Evolutionary conservation across 1,284 basidiomycete species (phyloP), one percentile per base, ranked within the genome.

Genomic region (Peniophora sp.): DNA sequence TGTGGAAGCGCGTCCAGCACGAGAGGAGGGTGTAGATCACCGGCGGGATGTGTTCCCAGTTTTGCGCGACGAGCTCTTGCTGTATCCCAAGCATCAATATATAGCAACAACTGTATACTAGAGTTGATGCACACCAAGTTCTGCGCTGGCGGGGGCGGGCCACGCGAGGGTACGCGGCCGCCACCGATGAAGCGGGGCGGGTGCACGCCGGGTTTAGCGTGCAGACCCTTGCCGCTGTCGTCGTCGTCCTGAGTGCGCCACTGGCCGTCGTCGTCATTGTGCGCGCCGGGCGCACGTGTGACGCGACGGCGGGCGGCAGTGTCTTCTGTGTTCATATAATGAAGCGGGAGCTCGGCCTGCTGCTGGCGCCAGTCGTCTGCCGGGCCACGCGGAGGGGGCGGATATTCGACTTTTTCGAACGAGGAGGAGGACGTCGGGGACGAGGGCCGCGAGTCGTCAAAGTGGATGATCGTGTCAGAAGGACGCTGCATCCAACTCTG

Each of bases 1-100:
- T 81, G 76, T 95, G 91, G 68, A 92, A 95, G 36, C 96, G 87
- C 8, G 96, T 98, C 78, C 90, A 88, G 72, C 96, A 93, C 24
- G 92, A 85, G 52, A 98, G 81, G 42, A 97, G 76, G 27, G 94
- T 97, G 73, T 99, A 99, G 50, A 95, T 72, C 51, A 84, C 78
- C 3, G 92, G 85, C 15, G 88, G 81, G 54, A 96, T 70, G 62
- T 90, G 81, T 61, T 93, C 90, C 52, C 85, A 73, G 68, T 94
- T 90, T 71, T 94, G 89, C 47, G 81, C 69, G 54, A 91, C 66
- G 65, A 92, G 85, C 61, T 92, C 91, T 60, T 74, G 71, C 90
- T 92, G 58, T 15, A 20, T 20, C 6, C n/a, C 22, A n/a, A n/a
- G n/a, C n/a, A n/a, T 8, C 10, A 15, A 15, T 24, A 50, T 52